Base-by-base conservation (phyloP, 257 asterid species). In the Parsonsia alboflavescens region DNA sequence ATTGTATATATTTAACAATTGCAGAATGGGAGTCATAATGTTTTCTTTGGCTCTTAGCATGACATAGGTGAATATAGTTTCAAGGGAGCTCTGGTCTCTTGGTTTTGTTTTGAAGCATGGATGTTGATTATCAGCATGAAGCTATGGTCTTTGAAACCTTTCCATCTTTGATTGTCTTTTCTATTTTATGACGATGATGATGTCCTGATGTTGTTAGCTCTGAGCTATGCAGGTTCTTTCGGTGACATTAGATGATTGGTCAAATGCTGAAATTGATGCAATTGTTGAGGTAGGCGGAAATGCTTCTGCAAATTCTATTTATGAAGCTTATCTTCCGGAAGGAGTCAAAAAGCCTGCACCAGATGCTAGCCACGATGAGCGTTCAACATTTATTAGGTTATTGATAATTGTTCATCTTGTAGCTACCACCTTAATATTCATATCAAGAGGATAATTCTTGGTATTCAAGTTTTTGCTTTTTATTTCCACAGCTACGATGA, bases 221-320 rank as follows among this genome's bases (percentile, higher is more conserved):
- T 64, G 13, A 53, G 8, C 76, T 63, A 19, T 81, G 82, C 88
- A 93, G 98, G 99, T 92, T 82, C 84, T 95, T 80, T 95, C 98
- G 48, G 98, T 95, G 83, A 89, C 98, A 50, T 82, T 95, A 86
- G 99, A 95, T 85, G 99, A 95, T 54, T 95, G 99, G 99, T 89
- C 97, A 11, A 93, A 95, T 63, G 97, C 85, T 74, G 96, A 95
- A 82, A 73, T 95, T 73, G 98, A 95, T 70, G 77, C 96, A 68
- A 86, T 95, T 97, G 72, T 93, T 28, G 99, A 95, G 87, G 93
- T 95, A 66, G 98, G 99, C 46, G 99, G 99, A 82, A 95, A 95
- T 85, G 90, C 87, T 50, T 84, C 96, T 26, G 99, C 99, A 68
- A 95, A 95, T 85, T 92, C 99, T 81, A 95, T 90, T 50, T 95